phyloP scores from a whole-genome alignment of 2,329 filamentous ascomycete genomes.

The Basipetospora chlamydospora region DNA sequence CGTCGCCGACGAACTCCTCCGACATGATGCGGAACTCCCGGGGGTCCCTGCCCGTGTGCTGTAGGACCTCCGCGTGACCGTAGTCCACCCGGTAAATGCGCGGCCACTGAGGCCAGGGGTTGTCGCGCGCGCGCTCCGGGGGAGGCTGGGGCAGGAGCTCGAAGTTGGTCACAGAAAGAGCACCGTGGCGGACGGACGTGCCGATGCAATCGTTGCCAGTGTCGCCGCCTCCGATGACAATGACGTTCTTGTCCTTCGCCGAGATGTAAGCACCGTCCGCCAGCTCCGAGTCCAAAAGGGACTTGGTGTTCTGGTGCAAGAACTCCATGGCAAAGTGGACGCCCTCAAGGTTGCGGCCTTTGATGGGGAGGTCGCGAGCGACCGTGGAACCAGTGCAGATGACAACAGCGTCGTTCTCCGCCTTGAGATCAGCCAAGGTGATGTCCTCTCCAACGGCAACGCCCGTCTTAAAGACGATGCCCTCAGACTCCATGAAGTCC shows the following conservation, averaged over 20 bases:
- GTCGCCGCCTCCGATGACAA: constrained; percentile 95
- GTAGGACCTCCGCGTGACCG: constrained; percentile 87
- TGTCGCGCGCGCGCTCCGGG: constrained; percentile 77
- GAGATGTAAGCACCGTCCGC: constrained; percentile 77
- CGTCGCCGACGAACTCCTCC: constrained; percentile 87
- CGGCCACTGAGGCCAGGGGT: constrained; percentile 98
- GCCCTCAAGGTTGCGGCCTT: constrained; percentile 73
- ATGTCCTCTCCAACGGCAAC: constrained; percentile 65
- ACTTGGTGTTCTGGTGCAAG: constrained; percentile 95
- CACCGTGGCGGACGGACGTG: constrained; percentile 87
- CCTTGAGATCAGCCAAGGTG: constrained; percentile 57
- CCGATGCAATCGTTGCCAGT: constrained; percentile 97
- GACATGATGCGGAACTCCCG: constrained; percentile 98
- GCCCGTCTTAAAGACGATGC: constrained; percentile 66
- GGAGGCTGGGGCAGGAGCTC: constrained; percentile 89
- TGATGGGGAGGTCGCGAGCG: constrained; percentile 81
- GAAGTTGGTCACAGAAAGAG: constrained; percentile 93
- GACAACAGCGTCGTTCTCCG: constrained; percentile 67
- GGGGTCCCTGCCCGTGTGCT: constrained; percentile 90
- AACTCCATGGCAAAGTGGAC: constrained; percentile 98
- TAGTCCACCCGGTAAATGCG: constrained; percentile 98
- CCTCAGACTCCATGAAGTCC: constrained; percentile 86
- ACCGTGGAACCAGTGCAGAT: constrained; percentile 89
- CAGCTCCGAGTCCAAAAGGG: constrained; percentile 80
- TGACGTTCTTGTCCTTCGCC: constrained; percentile 87